phyloP scores from a whole-genome alignment of 1,284 basidiomycete genomes.

The Microbotryum silenes-acaulis region DNA sequence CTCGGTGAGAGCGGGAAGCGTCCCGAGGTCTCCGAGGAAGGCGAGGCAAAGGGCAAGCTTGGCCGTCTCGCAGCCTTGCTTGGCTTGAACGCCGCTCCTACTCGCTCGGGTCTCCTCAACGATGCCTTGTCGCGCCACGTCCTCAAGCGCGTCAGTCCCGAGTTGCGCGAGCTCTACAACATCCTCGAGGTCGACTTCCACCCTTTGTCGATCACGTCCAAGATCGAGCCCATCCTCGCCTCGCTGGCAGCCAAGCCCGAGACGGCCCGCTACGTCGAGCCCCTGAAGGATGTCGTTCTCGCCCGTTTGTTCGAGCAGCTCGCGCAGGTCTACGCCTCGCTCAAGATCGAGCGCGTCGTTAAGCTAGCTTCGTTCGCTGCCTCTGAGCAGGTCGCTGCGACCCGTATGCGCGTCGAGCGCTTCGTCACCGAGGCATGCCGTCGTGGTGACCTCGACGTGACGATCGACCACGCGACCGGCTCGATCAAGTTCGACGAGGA shows the following conservation, averaged over 20 bases:
- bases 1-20: slow-evolving; percentile 50
- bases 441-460: slow-evolving; percentile 77
- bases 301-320: slow-evolving; percentile 91
- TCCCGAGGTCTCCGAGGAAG: slow-evolving; percentile 52
- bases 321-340: slow-evolving; percentile 85
- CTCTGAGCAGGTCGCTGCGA: slow-evolving; percentile 62
- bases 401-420: slow-evolving; percentile 42
- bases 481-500: slow-evolving; percentile 82
- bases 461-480: slow-evolving; percentile 81
- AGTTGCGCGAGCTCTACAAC: slow-evolving; percentile 74
- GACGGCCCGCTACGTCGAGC: slow-evolving; percentile 67
- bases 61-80: slow-evolving; percentile 67
- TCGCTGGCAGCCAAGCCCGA: slow-evolving; percentile 49
- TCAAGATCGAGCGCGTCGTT: slow-evolving; percentile 69
- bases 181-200: slow-evolving; percentile 87
- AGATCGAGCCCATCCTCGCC: slow-evolving; percentile 73
- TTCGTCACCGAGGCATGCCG: slow-evolving; percentile 89
- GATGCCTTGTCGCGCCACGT: slow-evolving; percentile 81
- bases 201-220: slow-evolving; percentile 76
- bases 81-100: slow-evolving; percentile 76
- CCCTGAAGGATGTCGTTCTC: slow-evolving; percentile 84
- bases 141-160: slow-evolving; percentile 68
- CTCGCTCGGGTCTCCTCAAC: slow-evolving; percentile 71
- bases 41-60: slow-evolving; percentile 42
- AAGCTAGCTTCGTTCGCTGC: slow-evolving; percentile 55